A percentile compares a stretch with the other conserved stretches of the same genome.
Conservation (phyloP, 768 basidiomycete genomes). For the Exsudoporus frostii region DNA sequence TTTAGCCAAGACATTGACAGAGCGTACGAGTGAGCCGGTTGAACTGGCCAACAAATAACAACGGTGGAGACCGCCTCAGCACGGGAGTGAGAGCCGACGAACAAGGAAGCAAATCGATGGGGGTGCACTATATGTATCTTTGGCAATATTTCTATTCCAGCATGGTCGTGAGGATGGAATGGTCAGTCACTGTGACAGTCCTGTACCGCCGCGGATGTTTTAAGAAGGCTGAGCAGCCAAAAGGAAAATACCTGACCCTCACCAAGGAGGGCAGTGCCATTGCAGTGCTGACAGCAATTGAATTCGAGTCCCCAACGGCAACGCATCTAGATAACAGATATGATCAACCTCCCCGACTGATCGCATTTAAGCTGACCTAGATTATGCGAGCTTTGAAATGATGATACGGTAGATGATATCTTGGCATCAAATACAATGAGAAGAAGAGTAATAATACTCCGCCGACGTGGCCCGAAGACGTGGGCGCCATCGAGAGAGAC, state of each 20-base stretch:
- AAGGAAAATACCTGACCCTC: conserved; percentile 5
- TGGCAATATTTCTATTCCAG: conserved; percentile 17
- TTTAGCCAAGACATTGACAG: conserved; percentile 30
- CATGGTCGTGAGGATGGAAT: conserved; percentile 8
- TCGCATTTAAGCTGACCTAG: background rate
- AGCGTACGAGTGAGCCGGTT: background rate
- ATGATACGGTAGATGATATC: background rate
- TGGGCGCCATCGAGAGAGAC: background rate
- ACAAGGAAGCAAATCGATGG: background rate
- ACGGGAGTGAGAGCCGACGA: background rate
- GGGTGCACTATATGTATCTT: conserved; percentile 27
- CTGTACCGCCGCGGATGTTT: conserved; percentile 1
- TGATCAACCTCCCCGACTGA: background rate
- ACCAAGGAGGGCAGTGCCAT: conserved; percentile 5
- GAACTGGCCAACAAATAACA: background rate
- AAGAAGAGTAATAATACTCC: background rate
- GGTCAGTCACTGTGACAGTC: background rate
- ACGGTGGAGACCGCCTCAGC: background rate
- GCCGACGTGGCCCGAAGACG: background rate
- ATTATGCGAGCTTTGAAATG: background rate
- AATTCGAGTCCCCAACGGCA: background rate
- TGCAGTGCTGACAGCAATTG: conserved; percentile 2
- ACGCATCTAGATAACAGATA: conserved; percentile 12
- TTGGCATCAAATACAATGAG: background rate
- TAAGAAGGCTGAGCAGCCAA: conserved; percentile 10